Percentiles rank a stretch among this genome's conserved stretches.
Evolutionary conservation across 768 basidiomycete species (phyloP).

Genomic region (Cystofilobasidium bisporidii): DNA sequence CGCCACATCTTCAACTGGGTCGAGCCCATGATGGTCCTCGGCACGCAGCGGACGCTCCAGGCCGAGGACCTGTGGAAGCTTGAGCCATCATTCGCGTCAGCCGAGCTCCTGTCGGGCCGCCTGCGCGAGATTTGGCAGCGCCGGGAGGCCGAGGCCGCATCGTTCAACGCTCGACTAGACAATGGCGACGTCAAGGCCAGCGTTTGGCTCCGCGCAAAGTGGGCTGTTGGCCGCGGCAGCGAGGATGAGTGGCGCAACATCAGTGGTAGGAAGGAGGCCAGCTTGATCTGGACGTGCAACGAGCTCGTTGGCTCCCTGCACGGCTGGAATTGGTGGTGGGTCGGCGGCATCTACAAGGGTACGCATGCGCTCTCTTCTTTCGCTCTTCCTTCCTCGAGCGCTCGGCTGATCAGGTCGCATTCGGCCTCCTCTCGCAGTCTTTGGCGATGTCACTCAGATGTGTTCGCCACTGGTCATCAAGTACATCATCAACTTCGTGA

Average conservation of each 20-base stretch:
- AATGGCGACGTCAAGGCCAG: slow-evolving; percentile 55
- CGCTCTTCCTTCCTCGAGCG: neutral
- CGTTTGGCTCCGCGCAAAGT: slow-evolving; percentile 49
- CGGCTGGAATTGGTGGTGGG: slow-evolving; percentile 19
- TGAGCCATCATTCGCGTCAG: slow-evolving; percentile 29
- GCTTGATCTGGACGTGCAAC: slow-evolving; percentile 37
- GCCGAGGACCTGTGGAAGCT: slow-evolving; percentile 67
- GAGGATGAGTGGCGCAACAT: slow-evolving; percentile 37
- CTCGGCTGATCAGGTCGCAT: neutral
- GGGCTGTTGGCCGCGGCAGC: slow-evolving; percentile 44
- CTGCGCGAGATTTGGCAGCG: slow-evolving; percentile 39
- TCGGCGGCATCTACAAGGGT: slow-evolving; percentile 22
- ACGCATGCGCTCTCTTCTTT: neutral
- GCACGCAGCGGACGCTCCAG: slow-evolving; percentile 63
- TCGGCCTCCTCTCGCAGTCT: slow-evolving; percentile 32
- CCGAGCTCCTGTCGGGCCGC: slow-evolving; percentile 3
- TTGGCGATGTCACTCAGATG: slow-evolving; percentile 35
- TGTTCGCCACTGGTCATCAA: slow-evolving; percentile 40
- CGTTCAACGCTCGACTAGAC: slow-evolving; percentile 62
- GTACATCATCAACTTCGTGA: slow-evolving; percentile 38
- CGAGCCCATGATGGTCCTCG: slow-evolving; percentile 35
- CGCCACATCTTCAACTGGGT: slow-evolving; percentile 21
- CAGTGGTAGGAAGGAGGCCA: slow-evolving; percentile 35
- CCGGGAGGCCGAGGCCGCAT: slow-evolving; percentile 50
- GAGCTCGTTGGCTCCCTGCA: slow-evolving; percentile 26